Base-by-base conservation (phyloP, 2,329 filamentous ascomycete genomes). In the Scytalidium sp. region DNA sequence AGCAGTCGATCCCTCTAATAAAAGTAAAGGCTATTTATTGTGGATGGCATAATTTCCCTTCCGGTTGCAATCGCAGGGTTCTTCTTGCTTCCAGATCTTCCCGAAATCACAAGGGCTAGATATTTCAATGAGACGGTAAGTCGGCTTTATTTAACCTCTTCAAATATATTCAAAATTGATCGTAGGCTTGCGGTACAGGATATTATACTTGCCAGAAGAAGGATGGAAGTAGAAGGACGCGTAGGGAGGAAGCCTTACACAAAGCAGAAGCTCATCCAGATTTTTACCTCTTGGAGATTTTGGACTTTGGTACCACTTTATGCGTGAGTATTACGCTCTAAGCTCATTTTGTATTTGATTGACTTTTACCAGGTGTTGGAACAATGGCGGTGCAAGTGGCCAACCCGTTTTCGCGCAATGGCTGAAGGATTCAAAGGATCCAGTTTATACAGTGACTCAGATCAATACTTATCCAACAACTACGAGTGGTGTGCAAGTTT, bases 241-340 rank as follows among this genome's bases (percentile, higher is more conserved):
- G 63, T 71, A 51, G 62, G 68, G 19, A 62, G 73, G 46, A 62
- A 67, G 41, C 72, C 73, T 1, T 78, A 75, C 54, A 77, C 74
- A 1, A 69, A 65, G 46, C 61, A 66, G 2, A 85, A 83, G 64
- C 58, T 87, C 36, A 74, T 73, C 63, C 79, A 76, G 57, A 65
- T 68, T 9, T 46, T 65, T 11, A 57, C 58, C 54, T 63, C 64
- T 29, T 70, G 67, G 67, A 65, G 66, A 20, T 61, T 69, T 2
- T 87, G 83, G 49, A 56, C 76, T 0, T 67, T 88, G 3, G 75
- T 74, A 0, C 48, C 79, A 0, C 64, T 85, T 1, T 87, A 87
- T 60, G 73, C 86, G 60, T 75, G 52, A 43, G 68, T 55, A 11
- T 3, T 7, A 11, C 5, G 2, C 1, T 19, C 19, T 11, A 11